These are phyloP conservation scores for Diplodia sapinea DNA, from an alignment of 2,329 filamentous ascomycete genomes.

Conservation along the genomic window DNA sequence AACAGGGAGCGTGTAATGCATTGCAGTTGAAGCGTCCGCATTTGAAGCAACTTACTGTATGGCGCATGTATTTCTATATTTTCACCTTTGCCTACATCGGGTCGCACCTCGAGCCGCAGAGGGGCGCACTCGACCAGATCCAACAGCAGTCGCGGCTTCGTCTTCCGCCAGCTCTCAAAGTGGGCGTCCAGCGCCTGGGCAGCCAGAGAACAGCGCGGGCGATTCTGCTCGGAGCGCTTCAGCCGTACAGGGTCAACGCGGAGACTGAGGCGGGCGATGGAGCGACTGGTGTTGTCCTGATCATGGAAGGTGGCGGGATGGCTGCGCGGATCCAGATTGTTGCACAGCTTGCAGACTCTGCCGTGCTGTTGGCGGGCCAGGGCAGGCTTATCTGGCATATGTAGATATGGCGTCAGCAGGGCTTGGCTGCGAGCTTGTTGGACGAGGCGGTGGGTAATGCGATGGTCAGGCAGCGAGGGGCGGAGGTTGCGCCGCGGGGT, in stretches of 20 bases:
- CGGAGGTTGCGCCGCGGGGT: background rate
- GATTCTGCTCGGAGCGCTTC: constrained; percentile 2
- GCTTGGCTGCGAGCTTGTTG: background rate
- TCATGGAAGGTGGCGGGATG: constrained; percentile 19
- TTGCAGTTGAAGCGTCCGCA: too few relatives aligned
- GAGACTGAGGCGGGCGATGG: constrained; percentile 2
- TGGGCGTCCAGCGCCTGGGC: constrained; percentile 9
- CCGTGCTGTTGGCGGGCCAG: background rate
- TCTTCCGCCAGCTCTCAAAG: constrained; percentile 5
- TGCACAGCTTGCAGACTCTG: constrained; percentile 15
- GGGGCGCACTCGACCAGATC: constrained; percentile 7
- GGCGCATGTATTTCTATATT: constrained; percentile 15
- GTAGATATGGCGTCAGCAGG: constrained; percentile 2
- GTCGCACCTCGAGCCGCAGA: background rate
- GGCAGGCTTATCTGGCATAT: background rate
- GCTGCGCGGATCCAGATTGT: constrained; percentile 20
- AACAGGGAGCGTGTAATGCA: background rate
- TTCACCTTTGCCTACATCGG: background rate
- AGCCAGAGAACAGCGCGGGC: constrained; percentile 2
- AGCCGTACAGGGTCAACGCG: background rate
- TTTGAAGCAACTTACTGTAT: background rate
- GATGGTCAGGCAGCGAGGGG: background rate
- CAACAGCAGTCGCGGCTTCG: constrained; percentile 4
- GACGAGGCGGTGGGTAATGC: background rate
- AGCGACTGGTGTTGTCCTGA: background rate